Evolutionary conservation across 257 asterid species (phyloP), one percentile per base, ranked within the genome.

Genomic region (Echites panduratus): DNA sequence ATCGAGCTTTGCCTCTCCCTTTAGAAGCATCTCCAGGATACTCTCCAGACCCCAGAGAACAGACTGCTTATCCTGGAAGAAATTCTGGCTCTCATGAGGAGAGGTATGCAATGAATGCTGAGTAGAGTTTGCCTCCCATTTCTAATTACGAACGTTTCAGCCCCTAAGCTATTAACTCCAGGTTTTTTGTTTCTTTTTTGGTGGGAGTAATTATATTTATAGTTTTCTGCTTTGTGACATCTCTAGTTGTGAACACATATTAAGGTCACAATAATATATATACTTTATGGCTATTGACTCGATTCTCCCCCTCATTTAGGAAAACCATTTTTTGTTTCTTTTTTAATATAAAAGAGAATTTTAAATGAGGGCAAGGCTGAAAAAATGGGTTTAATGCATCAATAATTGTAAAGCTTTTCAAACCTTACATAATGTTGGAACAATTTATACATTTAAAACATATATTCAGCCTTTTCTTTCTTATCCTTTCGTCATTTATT

Each of bases 71-170:
- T 50, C 76, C 63, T 69, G 82, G 43, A 52, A 68, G 71, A 82
- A 83, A 80, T 79, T 76, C 82, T 80, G 75, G 54, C 77, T 72
- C 83, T 75, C 81, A 17, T 53, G 90, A 86, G 76, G 88, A 84
- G 73, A 89, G 95, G 98, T 90, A 79, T 75, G 77, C 32, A 20
- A 71, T 61, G 19, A 13, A n/a, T 78, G 24, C 47, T 73, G 26
- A 24, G 32, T 47, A 73, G 43, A 44, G 26, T 71, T 47, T n/a
- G 9, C 35, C 66, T 26, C 53, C 47, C 17, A 16, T 54, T 72
- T n/a, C 12, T 2, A 48, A 11, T 40, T 49, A 32, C 22, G 68
- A 26, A 41, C 27, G 19, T n/a, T 44, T 43, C 24, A 19, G 52
- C 2, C 13, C 45, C 14, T 19, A 32, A 75, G 9, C 43, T 58